Percentiles rank a stretch among this genome's conserved stretches.
Evolutionary conservation across 2,329 filamentous ascomycete species (phyloP).

Genomic region (Fusarium clavum): DNA sequence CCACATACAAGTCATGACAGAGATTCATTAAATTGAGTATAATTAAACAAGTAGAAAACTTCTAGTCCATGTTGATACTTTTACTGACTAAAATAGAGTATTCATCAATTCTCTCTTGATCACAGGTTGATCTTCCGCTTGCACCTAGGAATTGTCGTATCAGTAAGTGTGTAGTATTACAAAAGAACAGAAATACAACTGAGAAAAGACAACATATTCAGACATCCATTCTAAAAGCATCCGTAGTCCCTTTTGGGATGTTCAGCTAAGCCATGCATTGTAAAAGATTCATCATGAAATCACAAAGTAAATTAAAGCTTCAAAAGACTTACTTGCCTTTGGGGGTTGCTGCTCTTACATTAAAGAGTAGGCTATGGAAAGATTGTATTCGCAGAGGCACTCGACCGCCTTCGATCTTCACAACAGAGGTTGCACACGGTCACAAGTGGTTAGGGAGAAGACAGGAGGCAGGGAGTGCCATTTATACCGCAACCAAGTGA

Average conservation of each 20-base stretch:
- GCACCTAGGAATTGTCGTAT: constrained; percentile 14
- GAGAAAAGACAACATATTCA: constrained; percentile 32
- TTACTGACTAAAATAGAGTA: not conserved
- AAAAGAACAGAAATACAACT: not conserved
- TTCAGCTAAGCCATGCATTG: constrained; percentile 53
- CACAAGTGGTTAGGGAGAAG: not conserved
- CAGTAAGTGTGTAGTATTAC: not conserved
- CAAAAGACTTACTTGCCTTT: constrained; percentile 20
- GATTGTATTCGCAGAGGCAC: not conserved
- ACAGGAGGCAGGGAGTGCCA: constrained; percentile 5
- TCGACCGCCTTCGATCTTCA: not conserved
- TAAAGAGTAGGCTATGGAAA: not conserved
- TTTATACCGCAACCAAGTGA: constrained; percentile 30
- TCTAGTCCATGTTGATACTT: not conserved
- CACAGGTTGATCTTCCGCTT: not conserved
- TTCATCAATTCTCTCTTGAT: not conserved
- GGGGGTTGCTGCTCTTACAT: not conserved
- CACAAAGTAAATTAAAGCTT: not conserved
- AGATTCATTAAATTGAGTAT: not conserved
- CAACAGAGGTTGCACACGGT: not conserved
- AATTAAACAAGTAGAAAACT: too few species aligned
- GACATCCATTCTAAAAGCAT: constrained; percentile 49
- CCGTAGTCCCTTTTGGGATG: constrained; percentile 37
- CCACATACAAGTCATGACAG: not conserved
- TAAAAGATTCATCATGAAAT: constrained; percentile 47